These are phyloP conservation scores for Dactylellina leptospora DNA, from an alignment of 2,329 filamentous ascomycete species.

Conservation along the genomic window DNA sequence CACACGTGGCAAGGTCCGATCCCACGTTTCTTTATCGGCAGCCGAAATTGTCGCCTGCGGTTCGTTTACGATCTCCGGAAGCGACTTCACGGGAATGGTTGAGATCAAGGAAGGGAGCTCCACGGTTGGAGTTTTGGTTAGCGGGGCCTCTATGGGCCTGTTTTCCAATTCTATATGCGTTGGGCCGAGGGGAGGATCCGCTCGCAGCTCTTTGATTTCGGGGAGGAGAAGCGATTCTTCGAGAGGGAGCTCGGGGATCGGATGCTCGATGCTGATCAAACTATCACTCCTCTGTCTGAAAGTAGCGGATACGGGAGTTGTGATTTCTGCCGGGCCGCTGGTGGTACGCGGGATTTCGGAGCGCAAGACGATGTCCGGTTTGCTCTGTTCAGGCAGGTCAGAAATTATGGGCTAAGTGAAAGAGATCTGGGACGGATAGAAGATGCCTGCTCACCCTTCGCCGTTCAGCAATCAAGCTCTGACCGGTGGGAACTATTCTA, in stretches of 20 bases:
- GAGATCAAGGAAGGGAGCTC: slow-evolving; percentile 51
- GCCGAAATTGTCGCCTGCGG: slow-evolving; percentile 49
- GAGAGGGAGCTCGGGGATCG: slow-evolving; percentile 40
- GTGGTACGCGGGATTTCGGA: slow-evolving; percentile 47
- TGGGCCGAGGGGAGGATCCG: slow-evolving; percentile 33
- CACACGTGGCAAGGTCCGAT: slow-evolving; percentile 56
- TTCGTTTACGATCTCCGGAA: slow-evolving; percentile 51
- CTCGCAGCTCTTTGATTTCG: slow-evolving; percentile 31
- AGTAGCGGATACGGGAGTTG: slow-evolving; percentile 48
- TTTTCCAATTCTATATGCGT: slow-evolving; percentile 36
- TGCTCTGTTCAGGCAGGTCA: slow-evolving; percentile 30
- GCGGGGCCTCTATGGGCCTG: slow-evolving; percentile 38
- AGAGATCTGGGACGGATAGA: not conserved
- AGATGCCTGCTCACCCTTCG: slow-evolving; percentile 22
- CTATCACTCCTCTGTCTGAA: slow-evolving; percentile 44
- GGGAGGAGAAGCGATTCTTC: slow-evolving; percentile 43
- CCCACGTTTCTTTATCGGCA: slow-evolving; percentile 58
- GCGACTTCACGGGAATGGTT: slow-evolving; percentile 42
- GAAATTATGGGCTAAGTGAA: not conserved
- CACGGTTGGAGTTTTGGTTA: slow-evolving; percentile 43
- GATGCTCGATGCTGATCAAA: slow-evolving; percentile 47
- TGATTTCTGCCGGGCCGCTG: slow-evolving; percentile 47
- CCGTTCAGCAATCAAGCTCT: slow-evolving; percentile 50
- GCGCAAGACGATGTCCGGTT: slow-evolving; percentile 49
- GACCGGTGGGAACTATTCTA: slow-evolving; percentile 24